phyloP scores from a whole-genome alignment of 352 stramenopile species.

The Phytophthora pini region DNA sequence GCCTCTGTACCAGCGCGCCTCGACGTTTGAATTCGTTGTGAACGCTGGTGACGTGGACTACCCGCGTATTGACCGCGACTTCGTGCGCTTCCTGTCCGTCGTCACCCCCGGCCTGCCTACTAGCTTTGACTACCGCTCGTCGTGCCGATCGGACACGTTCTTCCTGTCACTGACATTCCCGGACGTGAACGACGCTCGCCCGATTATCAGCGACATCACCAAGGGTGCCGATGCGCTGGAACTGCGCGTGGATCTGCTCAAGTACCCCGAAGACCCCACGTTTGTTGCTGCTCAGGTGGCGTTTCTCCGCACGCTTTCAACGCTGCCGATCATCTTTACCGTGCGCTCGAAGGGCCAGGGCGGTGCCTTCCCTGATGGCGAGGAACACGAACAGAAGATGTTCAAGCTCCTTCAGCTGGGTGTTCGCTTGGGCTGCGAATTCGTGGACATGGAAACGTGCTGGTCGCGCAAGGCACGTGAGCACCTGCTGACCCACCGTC shows the following conservation, averaged over 20 bases:
- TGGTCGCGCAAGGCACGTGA: conserved; percentile 77
- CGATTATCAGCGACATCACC: conserved; percentile 59
- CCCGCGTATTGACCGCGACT: conserved; percentile 68
- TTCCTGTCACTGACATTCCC: conserved; percentile 84
- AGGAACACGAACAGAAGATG: conserved; percentile 84
- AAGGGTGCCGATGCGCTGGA: conserved; percentile 95
- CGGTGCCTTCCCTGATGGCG: conserved; percentile 93
- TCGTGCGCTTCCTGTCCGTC: conserved; percentile 71
- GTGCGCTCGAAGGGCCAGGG: conserved; percentile 95
- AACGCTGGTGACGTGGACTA: conserved; percentile 65
- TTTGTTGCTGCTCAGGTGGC: conserved; percentile 81
- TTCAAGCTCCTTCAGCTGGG: conserved; percentile 91
- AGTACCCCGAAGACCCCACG: conserved; percentile 50
- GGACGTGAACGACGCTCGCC: conserved; percentile 55
- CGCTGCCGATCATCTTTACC: conserved; percentile 97
- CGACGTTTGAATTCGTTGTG: conserved; percentile 70
- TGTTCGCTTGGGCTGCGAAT: conserved; percentile 94
- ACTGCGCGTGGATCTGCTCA: conserved; percentile 95
- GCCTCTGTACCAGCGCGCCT: conserved; percentile 60
- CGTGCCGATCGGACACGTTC: conserved; percentile 68
- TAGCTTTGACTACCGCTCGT: conserved; percentile 59
- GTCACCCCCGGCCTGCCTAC: conserved; percentile 52
- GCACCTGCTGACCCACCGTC: conserved; percentile 48
- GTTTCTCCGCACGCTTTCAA: conserved; percentile 85
- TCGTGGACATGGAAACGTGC: conserved; percentile 96